Conservation (phyloP, 2,329 filamentous ascomycete species). For the Emergomyces orientalis region DNA sequence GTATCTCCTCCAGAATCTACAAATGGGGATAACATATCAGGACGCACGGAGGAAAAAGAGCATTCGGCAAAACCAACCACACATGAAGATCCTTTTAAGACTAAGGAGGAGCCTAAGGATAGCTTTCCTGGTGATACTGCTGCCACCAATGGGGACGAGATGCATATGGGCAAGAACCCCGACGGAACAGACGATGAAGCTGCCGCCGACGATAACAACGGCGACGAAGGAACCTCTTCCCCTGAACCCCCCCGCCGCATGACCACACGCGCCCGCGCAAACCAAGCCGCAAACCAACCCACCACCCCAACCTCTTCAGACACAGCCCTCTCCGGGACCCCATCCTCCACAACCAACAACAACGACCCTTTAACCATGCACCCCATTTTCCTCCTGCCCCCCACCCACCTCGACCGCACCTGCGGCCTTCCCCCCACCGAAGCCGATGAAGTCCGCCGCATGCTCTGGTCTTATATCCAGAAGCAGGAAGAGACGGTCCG, state of each 20-base stretch:
- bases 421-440: slow-evolving; percentile 50
- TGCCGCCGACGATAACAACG: slow-evolving; percentile 10
- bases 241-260: slow-evolving; percentile 38
- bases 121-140: not conserved
- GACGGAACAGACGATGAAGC: slow-evolving; percentile 11
- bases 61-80: not conserved
- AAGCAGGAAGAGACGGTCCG: slow-evolving; percentile 57
- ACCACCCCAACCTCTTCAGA: slow-evolving; percentile 22
- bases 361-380: slow-evolving; percentile 50
- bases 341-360: slow-evolving; percentile 46
- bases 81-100: not conserved
- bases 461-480: slow-evolving; percentile 54
- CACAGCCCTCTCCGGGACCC: slow-evolving; percentile 23
- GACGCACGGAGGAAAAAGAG: not conserved
- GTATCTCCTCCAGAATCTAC: slow-evolving; percentile 6
- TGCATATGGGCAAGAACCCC: slow-evolving; percentile 15
- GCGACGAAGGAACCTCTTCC: slow-evolving; percentile 17
- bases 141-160: slow-evolving; percentile 10
- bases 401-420: slow-evolving; percentile 43
- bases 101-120: not conserved
- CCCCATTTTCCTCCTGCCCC: slow-evolving; percentile 49
- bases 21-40: slow-evolving; percentile 8
- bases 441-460: slow-evolving; percentile 53
- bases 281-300: slow-evolving; percentile 24
- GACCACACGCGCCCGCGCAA: slow-evolving; percentile 39